A percentile compares a stretch with the other conserved stretches of the same genome.
Conservation (phyloP, 352 stramenopile genomes). For the Globisporangium sylvaticum region DNA sequence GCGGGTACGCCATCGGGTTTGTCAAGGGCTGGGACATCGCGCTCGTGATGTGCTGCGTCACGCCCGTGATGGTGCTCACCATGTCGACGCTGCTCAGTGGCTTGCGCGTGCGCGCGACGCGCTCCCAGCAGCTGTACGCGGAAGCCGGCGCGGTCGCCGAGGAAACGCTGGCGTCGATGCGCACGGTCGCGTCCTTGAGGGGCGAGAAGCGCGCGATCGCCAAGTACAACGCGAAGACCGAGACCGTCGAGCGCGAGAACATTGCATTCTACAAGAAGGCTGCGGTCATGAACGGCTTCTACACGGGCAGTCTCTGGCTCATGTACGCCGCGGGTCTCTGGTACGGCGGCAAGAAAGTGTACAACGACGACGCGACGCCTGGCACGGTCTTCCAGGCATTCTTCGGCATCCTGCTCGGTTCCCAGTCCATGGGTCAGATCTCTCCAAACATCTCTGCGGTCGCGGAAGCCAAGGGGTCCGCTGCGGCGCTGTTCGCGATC, state of each 20-base stretch:
- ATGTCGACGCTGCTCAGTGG: slow-evolving; percentile 22
- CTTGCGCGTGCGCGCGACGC: slow-evolving; percentile 5
- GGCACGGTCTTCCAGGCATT: slow-evolving; percentile 46
- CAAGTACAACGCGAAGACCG: slow-evolving; percentile 20
- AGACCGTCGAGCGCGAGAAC: slow-evolving; percentile 19
- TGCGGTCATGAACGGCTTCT: slow-evolving; percentile 20
- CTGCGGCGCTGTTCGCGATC: slow-evolving; percentile 44
- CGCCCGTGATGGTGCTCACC: slow-evolving; percentile 24
- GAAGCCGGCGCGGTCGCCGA: slow-evolving; percentile 28
- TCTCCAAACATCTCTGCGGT: slow-evolving; percentile 50
- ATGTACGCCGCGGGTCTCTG: slow-evolving; percentile 49
- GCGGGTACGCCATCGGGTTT: slow-evolving; percentile 24
- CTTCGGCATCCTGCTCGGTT: slow-evolving; percentile 49
- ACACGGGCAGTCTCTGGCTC: slow-evolving; percentile 36
- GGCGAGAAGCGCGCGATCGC: slow-evolving; percentile 21
- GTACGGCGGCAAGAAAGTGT: slow-evolving; percentile 46
- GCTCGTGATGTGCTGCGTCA: slow-evolving; percentile 25
- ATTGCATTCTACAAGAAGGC: slow-evolving; percentile 17
- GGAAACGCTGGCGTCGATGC: slow-evolving; percentile 29
- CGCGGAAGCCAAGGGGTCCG: slow-evolving; percentile 39
- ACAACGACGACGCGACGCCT: slow-evolving; percentile 24
- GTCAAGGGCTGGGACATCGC: slow-evolving; percentile 25
- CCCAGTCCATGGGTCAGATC: slow-evolving; percentile 40
- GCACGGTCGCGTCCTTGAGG: slow-evolving; percentile 25
- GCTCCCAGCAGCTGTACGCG: slow-evolving; percentile 22